Conservation (phyloP, 148 eudicot genomes). For the Drosera capensis region DNA sequence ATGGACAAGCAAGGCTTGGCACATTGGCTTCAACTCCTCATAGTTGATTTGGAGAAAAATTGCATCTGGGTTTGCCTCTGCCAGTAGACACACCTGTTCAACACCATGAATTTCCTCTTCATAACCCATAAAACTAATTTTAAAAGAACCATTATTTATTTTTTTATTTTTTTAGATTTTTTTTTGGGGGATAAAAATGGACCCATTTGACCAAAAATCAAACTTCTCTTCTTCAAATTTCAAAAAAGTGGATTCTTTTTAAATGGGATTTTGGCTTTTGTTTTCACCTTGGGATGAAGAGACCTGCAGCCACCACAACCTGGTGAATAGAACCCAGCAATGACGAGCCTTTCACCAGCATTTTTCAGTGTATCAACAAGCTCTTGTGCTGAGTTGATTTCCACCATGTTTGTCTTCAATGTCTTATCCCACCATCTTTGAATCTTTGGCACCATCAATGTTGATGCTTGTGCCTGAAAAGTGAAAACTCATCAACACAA, state of each 20-base stretch:
- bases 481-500: neutral
- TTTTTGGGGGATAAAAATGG: no score
- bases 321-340: constrained; percentile 78
- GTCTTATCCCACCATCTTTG: constrained; percentile 96
- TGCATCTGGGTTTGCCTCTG: constrained; percentile 63
- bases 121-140: neutral
- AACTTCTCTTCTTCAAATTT: no score
- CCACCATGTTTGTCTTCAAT: constrained; percentile 60
- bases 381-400: constrained; percentile 63
- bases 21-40: constrained; percentile 69
- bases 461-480: constrained; percentile 42
- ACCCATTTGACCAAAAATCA: no score
- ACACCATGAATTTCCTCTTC: no score
- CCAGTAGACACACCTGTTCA: constrained; percentile 78
- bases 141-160: neutral
- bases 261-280: neutral
- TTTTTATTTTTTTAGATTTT: no score
- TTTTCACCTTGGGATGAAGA: constrained; percentile 76
- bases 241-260: neutral
- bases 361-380: constrained; percentile 36
- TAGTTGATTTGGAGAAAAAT: constrained; percentile 56
- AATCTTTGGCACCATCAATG: constrained; percentile 30
- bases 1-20: constrained; percentile 59
- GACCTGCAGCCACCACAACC: constrained; percentile 93
- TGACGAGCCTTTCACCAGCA: constrained; percentile 67